A percentile compares a stretch with the other conserved stretches of the same genome.
These are phyloP conservation scores for Fomitopsis schrenkii DNA, from an alignment of 1,284 basidiomycete species.

Conservation along the genomic window DNA sequence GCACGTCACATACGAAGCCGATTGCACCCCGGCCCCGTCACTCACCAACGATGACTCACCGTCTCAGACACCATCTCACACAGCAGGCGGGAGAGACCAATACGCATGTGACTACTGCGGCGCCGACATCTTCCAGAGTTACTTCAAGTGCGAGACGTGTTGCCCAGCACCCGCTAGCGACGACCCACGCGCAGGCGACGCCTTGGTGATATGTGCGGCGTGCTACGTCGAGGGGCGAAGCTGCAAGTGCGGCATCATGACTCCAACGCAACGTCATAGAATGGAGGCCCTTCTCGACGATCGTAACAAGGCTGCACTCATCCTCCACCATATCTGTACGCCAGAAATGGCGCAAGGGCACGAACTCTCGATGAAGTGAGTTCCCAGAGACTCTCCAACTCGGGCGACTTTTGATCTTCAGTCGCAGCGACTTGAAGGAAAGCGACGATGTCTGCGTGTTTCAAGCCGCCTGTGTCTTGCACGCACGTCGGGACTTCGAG, in stretches of 20 bases:
- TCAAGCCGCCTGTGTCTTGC: constrained; percentile 28
- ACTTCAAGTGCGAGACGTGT: constrained; percentile 62
- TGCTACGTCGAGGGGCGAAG: constrained; percentile 73
- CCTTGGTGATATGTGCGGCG: constrained; percentile 56
- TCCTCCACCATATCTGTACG: constrained; percentile 16
- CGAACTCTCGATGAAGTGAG: background rate
- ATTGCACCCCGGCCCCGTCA: background rate
- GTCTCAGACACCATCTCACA: background rate
- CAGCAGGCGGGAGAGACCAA: constrained; percentile 14
- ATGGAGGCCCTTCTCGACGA: constrained; percentile 33
- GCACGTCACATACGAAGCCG: background rate
- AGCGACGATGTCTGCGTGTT: constrained; percentile 22
- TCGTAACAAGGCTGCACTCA: constrained; percentile 36
- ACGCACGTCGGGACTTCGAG: background rate
- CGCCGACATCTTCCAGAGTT: constrained; percentile 73
- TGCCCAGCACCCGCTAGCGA: constrained; percentile 8
- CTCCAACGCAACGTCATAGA: constrained; percentile 49
- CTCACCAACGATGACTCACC: background rate
- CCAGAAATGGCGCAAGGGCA: background rate
- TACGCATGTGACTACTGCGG: constrained; percentile 74
- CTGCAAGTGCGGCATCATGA: constrained; percentile 57
- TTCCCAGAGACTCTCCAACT: background rate
- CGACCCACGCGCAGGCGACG: constrained; percentile 29
- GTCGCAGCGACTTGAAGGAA: background rate
- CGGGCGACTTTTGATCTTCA: background rate